Evolutionary conservation across 306 rosid genomes (phyloP), one percentile per base, ranked within the genome.

Genomic region (Castanea crenata): DNA sequence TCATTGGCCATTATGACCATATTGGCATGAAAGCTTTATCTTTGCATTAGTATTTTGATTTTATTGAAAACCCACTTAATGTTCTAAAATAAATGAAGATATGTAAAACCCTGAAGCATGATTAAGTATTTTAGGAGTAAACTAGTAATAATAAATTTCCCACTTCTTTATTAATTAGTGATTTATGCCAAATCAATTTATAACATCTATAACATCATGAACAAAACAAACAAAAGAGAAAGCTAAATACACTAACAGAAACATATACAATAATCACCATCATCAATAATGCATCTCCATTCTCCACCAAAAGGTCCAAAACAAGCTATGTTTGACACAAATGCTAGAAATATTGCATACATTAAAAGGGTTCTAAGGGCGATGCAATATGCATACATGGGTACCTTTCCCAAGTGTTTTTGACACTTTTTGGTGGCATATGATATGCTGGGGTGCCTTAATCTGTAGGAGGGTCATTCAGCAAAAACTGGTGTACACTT

Each of bases 401-500:
- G 41, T 21, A 11, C 20, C 31, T 32, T n/a, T 23, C 7, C 19
- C 46, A 38, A 38, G 46, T 1, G 46, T 38, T 38, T 38, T 38
- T 38, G 46, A 38, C 46, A 38, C 46, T 38, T 38, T 7, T 38
- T 38, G 11, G 46, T 38, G 11, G 3, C 46, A 38, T 38, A 7
- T 38, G 46, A 38, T 38, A 38, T 8, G 46, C 46, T 38, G 46
- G n/a, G 9, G 5, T 29, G 78, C 32, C 81, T 84, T 76, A 87
- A 18, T 58, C 68, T 64, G 75, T 41, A 3, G 94, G 93, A 63
- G 98, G 94, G 81, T 88, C 94, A 41, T 83, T 77, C 62, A 78
- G 88, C 84, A 94, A 86, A 86, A 91, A 94, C 11, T 89, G 92
- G 75, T 87, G 87, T 61, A 92, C 70, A 27, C 92, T 89, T 27